Evolutionary conservation across 306 rosid species (phyloP), one percentile per base, ranked within the genome.

Genomic region (Ziziphus jujuba): DNA sequence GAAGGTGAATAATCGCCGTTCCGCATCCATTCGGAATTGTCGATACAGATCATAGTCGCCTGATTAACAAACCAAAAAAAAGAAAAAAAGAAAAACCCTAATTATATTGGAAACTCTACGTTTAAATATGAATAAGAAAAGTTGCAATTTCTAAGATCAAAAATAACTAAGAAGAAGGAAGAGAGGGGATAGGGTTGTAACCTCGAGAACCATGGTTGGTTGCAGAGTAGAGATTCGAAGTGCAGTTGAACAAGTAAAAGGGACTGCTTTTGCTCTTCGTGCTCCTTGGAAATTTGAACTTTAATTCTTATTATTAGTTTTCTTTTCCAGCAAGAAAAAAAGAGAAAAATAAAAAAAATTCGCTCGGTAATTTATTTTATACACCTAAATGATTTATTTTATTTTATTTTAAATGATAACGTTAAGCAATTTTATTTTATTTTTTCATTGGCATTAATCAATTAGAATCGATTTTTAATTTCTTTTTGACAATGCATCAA

Each of bases 11-110:
- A 90, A 75, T 91, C 96, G 10, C 97, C 96, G 52, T 85, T 86
- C 23, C 91, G 81, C 92, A 87, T 87, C 89, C 95, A 89, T 66
- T 91, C 96, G 3, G 95, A 89, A 80, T 87, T 84, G 84, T 90
- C 92, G 61, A 87, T 80, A 50, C 89, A 88, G 72, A 91, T 89
- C 95, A 87, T 87, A 20, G 92, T 86, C 11, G 95, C 95, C 98
- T 89, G 59, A 56, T 59, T 9, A 51, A 50, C 20, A 28, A 20
- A 61, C 20, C 44, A 17, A 45, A 16, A 12, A 34, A 20, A 34
- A 9, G n/a, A n/a, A n/a, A n/a, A 62, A 63, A 59, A 24, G 7
- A n/a, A 72, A 76, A 82, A 64, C 75, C 84, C 85, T 70, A 77
- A 65, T 25, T 40, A 44, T 19, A 9, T 3, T 17, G 5, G n/a